phyloP scores from a whole-genome alignment of 345 rosid genomes.

The Citropsis articulata region DNA sequence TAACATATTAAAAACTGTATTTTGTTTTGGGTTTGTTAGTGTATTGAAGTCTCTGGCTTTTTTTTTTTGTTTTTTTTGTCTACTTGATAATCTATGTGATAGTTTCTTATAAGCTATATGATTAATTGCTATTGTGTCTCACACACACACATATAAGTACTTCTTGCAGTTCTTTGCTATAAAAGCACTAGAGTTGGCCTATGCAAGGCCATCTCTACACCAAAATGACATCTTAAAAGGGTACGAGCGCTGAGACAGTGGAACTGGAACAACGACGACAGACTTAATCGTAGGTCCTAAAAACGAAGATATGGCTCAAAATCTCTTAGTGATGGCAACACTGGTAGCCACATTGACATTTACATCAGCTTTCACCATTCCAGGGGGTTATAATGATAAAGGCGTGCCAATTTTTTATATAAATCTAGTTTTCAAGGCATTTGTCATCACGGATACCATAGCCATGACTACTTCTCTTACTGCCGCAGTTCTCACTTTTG shows the following conservation, averaged over 20 bases:
- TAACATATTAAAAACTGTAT: too few species aligned
- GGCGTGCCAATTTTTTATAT: too few species aligned
- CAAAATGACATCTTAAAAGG: background rate
- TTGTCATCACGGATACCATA: background rate
- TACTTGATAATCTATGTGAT: too few species aligned
- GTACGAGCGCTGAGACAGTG: accelerated
- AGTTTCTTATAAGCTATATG: background rate
- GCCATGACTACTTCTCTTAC: background rate
- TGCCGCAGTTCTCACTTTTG: background rate
- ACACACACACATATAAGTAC: accelerated
- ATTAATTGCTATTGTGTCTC: background rate
- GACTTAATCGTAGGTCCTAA: background rate
- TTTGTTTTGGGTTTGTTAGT: too few species aligned
- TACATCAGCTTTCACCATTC: too few species aligned
- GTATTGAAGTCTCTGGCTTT: too few species aligned
- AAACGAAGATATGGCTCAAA: background rate
- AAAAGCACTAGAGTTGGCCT: background rate
- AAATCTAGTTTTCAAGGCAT: background rate
- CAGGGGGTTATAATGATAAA: too few species aligned
- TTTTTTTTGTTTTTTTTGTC: too few species aligned
- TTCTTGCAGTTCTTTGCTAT: conserved; percentile 11
- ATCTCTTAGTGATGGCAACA: too few species aligned
- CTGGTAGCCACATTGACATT: too few species aligned
- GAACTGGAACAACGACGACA: background rate
- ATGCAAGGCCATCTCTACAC: background rate